Percentiles rank a stretch among this genome's conserved stretches.
Evolutionary conservation across 164 flowering plant species (phyloP).

Genomic region (Berberis thunbergii): DNA sequence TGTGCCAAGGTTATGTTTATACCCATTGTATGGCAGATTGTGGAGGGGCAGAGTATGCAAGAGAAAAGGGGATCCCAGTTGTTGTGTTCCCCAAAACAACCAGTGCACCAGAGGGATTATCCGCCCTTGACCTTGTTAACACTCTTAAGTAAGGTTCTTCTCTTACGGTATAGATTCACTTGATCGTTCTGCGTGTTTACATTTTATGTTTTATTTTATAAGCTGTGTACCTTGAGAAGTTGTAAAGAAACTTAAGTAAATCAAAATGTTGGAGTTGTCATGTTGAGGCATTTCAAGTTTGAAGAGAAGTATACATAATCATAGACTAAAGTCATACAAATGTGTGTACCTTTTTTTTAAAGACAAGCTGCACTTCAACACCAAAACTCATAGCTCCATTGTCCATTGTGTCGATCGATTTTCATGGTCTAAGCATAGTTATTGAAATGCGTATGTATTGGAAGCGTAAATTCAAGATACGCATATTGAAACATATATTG

Average conservation of each 20-base stretch:
- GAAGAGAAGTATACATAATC: too few species aligned
- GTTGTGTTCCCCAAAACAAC: conserved; percentile 51
- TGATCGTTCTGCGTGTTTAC: background rate
- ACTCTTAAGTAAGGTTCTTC: conserved; percentile 43
- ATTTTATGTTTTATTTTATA: background rate
- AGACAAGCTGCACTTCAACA: too few species aligned
- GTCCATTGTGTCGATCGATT: too few species aligned
- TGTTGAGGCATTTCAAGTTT: too few species aligned
- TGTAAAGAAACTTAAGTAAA: background rate
- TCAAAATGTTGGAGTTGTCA: background rate
- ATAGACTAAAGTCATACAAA: too few species aligned
- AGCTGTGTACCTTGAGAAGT: background rate
- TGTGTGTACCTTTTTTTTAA: too few species aligned
- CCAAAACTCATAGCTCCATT: too few species aligned
- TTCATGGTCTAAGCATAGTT: too few species aligned
- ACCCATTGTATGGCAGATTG: conserved; percentile 35
- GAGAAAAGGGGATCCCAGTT: conserved; percentile 59
- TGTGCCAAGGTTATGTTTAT: too few species aligned
- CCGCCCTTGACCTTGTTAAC: conserved; percentile 52
- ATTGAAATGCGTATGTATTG: too few species aligned
- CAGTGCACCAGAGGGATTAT: conserved; percentile 39
- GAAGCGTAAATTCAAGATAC: too few species aligned
- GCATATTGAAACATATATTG: too few species aligned
- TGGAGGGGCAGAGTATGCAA: conserved; percentile 93
- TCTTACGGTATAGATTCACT: background rate